Base-by-base conservation (phyloP, 176 grass and related monocot genomes). In the Oropetium thomaeum region DNA sequence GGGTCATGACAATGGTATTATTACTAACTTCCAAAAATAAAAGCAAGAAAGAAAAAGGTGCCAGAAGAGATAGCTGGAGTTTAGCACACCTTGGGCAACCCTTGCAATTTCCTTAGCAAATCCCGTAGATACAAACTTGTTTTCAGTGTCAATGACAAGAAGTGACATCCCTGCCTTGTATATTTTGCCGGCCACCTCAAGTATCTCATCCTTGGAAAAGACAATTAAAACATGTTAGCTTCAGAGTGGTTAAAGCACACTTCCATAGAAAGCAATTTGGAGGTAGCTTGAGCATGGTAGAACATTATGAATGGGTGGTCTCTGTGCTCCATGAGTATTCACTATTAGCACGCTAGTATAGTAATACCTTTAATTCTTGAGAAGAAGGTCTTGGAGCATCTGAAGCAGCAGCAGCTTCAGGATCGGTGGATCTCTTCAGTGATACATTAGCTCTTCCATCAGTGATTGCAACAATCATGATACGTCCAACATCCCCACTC, bases 21-120 rank as follows among this genome's bases (percentile, higher is more conserved):
- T 41, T 58, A 58, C 9, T 19, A 53, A 76, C 20, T 54, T 58
- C 7, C 1, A 26, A 53, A 71, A 15, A 55, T n/a, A 54, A 31
- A 60, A 29, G 3, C 30, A 45, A 58, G 44, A 7, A 79, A 39
- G 31, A 63, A 39, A 52, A 63, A 34, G 23, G 44, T 72, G 47
- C 7, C 49, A 57, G 12, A 11, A 17, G 29, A 5, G 25, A 35
- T 41, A 72, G 20, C 31, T 80, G 51, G 33, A 59, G 19, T 41
- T 73, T 20, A 61, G 27, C 37, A 12, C 90, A 98, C 95, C 95
- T 92, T 94, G 95, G 57, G 95, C 86, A 58, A 98, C 84, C 76
- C 95, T 90, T 33, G 95, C 95, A 39, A 98, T 98, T 83, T 98
- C 95, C 78, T 98, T 98, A 6, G 95, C 95, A 82, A 98, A 98